These are phyloP conservation scores for Erysimum cheiri DNA, from an alignment of 441 rosid species.

Conservation along the genomic window DNA sequence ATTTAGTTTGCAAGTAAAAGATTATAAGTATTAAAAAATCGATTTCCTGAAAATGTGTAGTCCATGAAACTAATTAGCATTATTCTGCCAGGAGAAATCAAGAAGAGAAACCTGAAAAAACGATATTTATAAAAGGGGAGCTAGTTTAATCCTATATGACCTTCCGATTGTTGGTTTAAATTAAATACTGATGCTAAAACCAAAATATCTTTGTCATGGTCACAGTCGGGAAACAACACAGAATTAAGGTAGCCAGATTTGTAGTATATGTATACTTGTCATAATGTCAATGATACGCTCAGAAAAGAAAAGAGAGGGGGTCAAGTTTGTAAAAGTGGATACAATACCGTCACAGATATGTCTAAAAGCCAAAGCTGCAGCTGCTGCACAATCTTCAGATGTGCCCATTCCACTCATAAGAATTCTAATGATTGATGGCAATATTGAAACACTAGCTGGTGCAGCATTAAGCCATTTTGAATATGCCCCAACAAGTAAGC, in stretches of 20 bases:
- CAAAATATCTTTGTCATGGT: slow-evolving; percentile 26
- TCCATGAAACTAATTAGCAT: slow-evolving; percentile 19
- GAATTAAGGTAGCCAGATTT: slow-evolving; percentile 16
- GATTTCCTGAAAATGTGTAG: background rate
- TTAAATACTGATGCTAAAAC: slow-evolving; percentile 25
- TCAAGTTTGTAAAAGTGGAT: slow-evolving; percentile 33
- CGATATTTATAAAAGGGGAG: slow-evolving; percentile 11
- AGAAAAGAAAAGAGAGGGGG: slow-evolving; percentile 2
- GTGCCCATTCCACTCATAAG: slow-evolving; percentile 95
- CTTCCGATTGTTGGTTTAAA: slow-evolving; percentile 16
- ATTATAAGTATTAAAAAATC: background rate
- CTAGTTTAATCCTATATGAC: slow-evolving; percentile 1
- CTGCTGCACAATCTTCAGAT: slow-evolving; percentile 97
- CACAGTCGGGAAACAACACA: slow-evolving; percentile 15
- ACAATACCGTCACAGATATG: slow-evolving; percentile 92
- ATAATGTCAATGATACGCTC: slow-evolving; percentile 19
- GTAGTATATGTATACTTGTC: slow-evolving; percentile 28
- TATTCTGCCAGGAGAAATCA: slow-evolving; percentile 9
- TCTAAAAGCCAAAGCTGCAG: slow-evolving; percentile 97
- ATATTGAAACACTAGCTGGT: slow-evolving; percentile 68
- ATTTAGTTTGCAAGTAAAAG: slow-evolving; percentile 30
- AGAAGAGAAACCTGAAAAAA: slow-evolving; percentile 21
- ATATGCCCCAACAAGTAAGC: slow-evolving; percentile 95
- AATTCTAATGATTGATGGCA: slow-evolving; percentile 77
- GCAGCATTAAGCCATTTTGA: slow-evolving; percentile 97